A percentile compares a stretch with the other conserved stretches of the same genome.
phyloP scores from a whole-genome alignment of 2,329 filamentous ascomycete species.

The Botrytis squamosa region DNA sequence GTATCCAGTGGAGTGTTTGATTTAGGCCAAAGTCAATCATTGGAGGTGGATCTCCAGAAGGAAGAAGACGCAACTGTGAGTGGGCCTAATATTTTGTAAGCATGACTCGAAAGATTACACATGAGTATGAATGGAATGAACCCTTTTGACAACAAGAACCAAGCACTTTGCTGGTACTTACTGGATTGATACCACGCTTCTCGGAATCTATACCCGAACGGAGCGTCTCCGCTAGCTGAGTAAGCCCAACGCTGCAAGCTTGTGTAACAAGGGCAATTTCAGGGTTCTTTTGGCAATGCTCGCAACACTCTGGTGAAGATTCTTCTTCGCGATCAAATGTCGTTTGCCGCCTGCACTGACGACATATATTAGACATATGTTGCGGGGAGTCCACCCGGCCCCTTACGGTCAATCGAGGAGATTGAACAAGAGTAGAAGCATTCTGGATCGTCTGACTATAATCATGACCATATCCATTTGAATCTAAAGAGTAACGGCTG shows the following conservation, averaged over 20 bases:
- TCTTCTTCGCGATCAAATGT: slow-evolving; percentile 26
- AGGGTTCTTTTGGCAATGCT: slow-evolving; percentile 30
- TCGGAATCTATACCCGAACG: slow-evolving; percentile 33
- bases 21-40: slow-evolving; percentile 35
- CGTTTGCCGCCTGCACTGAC: slow-evolving; percentile 30
- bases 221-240: slow-evolving; percentile 36
- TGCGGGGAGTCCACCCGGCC: slow-evolving; percentile 18
- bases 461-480: slow-evolving; percentile 24
- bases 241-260: slow-evolving; percentile 33
- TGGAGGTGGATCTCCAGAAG: slow-evolving; percentile 31
- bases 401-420: not conserved
- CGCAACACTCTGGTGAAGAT: slow-evolving; percentile 26
- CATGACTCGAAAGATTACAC: not conserved
- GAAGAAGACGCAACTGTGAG: slow-evolving; percentile 23
- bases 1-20: slow-evolving; percentile 34
- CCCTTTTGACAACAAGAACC: not conserved
- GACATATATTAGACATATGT: slow-evolving; percentile 30
- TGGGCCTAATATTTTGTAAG: slow-evolving; percentile 20
- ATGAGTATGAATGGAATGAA: not conserved
- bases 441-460: slow-evolving; percentile 23
- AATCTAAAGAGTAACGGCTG: slow-evolving; percentile 23
- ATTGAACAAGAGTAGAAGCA: slow-evolving; percentile 21
- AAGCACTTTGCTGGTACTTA: slow-evolving; percentile 27
- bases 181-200: slow-evolving; percentile 31
- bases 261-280: slow-evolving; percentile 31